Percentiles rank a stretch among this genome's conserved stretches.
Evolutionary conservation across 192 early-diverging fungal genomes (phyloP).

Genomic region (Dissophora ornata): DNA sequence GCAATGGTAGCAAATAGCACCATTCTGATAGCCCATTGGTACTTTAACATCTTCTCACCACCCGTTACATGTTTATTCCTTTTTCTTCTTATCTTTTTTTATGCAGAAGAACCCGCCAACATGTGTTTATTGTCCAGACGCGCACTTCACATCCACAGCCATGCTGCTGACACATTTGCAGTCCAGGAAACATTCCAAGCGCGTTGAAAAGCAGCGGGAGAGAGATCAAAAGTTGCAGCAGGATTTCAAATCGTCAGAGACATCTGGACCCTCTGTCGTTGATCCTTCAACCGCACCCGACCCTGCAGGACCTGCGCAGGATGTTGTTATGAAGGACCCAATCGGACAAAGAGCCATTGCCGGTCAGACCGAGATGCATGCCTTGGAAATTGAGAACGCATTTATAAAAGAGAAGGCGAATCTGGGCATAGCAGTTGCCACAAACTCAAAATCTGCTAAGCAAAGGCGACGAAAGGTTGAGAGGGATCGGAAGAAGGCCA

Average conservation of each 20-base stretch:
- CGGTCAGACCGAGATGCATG: too few relatives aligned
- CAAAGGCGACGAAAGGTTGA: slow-evolving; percentile 17
- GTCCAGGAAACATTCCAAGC: slow-evolving; percentile 21
- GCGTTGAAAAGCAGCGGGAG: background rate
- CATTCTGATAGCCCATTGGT: too few relatives aligned
- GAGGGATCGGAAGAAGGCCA: slow-evolving; percentile 17
- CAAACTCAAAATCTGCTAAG: background rate
- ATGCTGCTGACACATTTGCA: slow-evolving; percentile 26
- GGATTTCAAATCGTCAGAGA: too few relatives aligned
- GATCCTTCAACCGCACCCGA: too few relatives aligned
- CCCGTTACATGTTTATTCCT: background rate
- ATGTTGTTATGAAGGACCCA: background rate
- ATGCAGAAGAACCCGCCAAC: slow-evolving; percentile 14
- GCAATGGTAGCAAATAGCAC: too few relatives aligned
- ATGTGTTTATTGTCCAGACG: slow-evolving; percentile 24
- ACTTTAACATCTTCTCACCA: too few relatives aligned
- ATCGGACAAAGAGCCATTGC: too few relatives aligned
- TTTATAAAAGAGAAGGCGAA: too few relatives aligned
- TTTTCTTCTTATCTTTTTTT: background rate
- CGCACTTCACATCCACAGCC: slow-evolving; percentile 23
- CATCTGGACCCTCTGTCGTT: too few relatives aligned
- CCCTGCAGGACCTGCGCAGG: too few relatives aligned
- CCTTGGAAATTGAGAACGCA: too few relatives aligned
- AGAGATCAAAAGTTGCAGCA: background rate
- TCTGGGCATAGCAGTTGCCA: too few relatives aligned